phyloP scores from a whole-genome alignment of 495 filamentous ascomycete species.

The Talaromyces thailandensis region DNA sequence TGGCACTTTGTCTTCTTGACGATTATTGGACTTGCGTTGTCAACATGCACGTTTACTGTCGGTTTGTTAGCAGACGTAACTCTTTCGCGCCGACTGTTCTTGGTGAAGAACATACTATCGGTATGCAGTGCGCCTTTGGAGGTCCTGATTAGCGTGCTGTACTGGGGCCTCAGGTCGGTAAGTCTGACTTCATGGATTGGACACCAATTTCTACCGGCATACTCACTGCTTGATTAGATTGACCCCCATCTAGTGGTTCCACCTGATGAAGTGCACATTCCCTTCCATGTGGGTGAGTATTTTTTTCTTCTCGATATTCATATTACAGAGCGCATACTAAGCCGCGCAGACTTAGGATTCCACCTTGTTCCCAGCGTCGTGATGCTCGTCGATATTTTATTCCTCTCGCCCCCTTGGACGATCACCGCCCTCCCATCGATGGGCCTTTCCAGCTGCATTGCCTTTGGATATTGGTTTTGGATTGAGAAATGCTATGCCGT shows the following conservation, averaged over 20 bases:
- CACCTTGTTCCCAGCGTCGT: constrained; percentile 70
- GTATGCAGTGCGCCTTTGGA: constrained; percentile 70
- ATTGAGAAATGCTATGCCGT: constrained; percentile 66
- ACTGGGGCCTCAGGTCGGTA: constrained; percentile 61
- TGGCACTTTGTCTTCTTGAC: constrained; percentile 83
- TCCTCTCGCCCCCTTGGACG: constrained; percentile 77
- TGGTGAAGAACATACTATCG: constrained; percentile 63
- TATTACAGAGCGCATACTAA: constrained; percentile 14
- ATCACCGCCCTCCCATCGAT: constrained; percentile 52
- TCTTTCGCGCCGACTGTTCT: constrained; percentile 54
- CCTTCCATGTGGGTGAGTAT: constrained; percentile 31
- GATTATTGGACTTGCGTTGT: constrained; percentile 66
- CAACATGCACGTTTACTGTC: constrained; percentile 57
- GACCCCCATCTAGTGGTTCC: constrained; percentile 55
- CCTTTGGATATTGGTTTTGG: constrained; percentile 81
- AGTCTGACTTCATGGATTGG: constrained; percentile 4
- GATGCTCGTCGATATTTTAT: constrained; percentile 60
- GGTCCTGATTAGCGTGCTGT: constrained; percentile 74
- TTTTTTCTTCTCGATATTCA: neutral
- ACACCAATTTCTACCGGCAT: constrained; percentile 5
- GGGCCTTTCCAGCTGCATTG: constrained; percentile 51
- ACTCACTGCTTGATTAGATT: constrained; percentile 34
- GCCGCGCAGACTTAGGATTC: constrained; percentile 58
- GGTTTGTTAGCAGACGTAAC: constrained; percentile 72
- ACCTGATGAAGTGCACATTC: constrained; percentile 30